phyloP scores from a whole-genome alignment of 768 basidiomycete genomes.

The Psilocybe tampanensis region DNA sequence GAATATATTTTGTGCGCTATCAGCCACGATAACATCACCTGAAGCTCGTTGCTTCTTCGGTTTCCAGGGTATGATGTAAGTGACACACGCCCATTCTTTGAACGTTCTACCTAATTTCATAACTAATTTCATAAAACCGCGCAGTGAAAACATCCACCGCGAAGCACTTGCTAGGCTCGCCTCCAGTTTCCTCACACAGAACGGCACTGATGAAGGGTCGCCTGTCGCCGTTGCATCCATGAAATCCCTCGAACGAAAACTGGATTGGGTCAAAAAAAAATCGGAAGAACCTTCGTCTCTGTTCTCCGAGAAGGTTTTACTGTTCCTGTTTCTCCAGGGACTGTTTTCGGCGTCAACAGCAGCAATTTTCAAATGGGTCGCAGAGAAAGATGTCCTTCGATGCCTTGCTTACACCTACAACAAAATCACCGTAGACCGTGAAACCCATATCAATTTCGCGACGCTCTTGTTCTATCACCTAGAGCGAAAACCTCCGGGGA shows the following conservation, averaged over 20 bases:
- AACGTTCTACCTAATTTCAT: not conserved
- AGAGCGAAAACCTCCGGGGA: not conserved
- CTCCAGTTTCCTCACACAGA: not conserved
- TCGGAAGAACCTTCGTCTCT: not conserved
- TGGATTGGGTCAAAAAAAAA: not conserved
- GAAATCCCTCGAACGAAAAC: not conserved
- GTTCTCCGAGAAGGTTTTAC: not conserved
- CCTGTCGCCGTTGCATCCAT: not conserved
- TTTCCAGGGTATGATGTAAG: too few species aligned
- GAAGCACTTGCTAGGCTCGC: not conserved
- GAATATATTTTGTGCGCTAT: too few species aligned
- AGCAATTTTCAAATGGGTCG: not conserved
- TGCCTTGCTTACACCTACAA: not conserved
- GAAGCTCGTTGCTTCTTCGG: too few species aligned
- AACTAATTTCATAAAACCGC: too few species aligned
- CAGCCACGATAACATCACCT: too few species aligned
- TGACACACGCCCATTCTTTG: not conserved
- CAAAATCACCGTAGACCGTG: not conserved
- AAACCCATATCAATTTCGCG: not conserved
- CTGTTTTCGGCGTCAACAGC: not conserved
- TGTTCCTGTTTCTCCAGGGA: not conserved
- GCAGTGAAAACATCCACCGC: not conserved
- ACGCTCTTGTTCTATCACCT: not conserved
- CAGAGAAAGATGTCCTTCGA: not conserved
- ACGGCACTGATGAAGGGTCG: not conserved